Evolutionary conservation across 1,139 yeast species (phyloP).

Genomic region (Candida dubliniensis): DNA sequence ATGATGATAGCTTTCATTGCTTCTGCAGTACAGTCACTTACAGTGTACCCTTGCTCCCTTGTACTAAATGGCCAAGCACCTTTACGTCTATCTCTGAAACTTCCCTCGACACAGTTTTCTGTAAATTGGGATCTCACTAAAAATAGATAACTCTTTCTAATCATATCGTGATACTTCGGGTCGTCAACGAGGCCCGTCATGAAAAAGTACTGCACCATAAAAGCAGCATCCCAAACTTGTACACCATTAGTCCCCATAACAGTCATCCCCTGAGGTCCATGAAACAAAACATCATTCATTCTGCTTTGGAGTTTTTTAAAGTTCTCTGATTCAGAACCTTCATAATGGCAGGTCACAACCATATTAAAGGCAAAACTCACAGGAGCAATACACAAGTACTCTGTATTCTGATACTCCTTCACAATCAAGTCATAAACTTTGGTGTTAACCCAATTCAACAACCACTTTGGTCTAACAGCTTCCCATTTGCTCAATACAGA

Average conservation of each 20-base stretch:
- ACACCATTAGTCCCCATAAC: conserved; percentile 98
- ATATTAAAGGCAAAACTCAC: conserved; percentile 85
- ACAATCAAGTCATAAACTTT: conserved; percentile 62
- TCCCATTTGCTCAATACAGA: conserved; percentile 62
- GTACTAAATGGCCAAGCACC: conserved; percentile 99
- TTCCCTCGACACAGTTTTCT: conserved; percentile 72
- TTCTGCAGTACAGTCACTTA: conserved; percentile 96
- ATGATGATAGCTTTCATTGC: conserved; percentile 90
- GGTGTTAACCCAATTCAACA: conserved; percentile 53
- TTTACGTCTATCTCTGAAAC: conserved; percentile 76
- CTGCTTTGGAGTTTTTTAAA: conserved; percentile 59
- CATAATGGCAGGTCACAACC: conserved; percentile 64
- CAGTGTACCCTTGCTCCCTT: conserved; percentile 93
- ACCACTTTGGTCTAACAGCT: conserved; percentile 72
- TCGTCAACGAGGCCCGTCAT: conserved; percentile 75
- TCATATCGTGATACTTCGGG: conserved; percentile 63
- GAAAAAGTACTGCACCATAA: conserved; percentile 80
- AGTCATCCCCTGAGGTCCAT: conserved; percentile 88
- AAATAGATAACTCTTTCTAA: conserved; percentile 66
- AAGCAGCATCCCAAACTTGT: conserved; percentile 96
- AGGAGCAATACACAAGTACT: conserved; percentile 87
- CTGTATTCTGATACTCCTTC: conserved; percentile 79
- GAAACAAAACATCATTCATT: conserved; percentile 75
- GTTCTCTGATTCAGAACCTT: conserved; percentile 66
- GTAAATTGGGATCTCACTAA: conserved; percentile 83